Conservation (phyloP, 768 basidiomycete genomes). For the Auricularia sp. region DNA sequence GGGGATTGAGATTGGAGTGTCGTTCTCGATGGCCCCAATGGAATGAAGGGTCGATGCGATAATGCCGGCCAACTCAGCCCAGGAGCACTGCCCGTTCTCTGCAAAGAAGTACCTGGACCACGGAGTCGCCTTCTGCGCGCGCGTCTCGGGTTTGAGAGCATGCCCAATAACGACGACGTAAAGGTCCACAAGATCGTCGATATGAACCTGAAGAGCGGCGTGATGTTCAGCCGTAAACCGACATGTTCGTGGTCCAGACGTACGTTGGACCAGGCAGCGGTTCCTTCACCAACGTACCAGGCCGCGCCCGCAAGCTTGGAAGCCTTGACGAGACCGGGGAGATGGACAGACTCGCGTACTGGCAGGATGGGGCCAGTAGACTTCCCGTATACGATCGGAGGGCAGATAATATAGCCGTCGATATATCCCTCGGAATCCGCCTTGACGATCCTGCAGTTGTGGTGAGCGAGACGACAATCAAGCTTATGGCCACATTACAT, state of each 20-base stretch:
- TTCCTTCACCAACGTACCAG: background rate
- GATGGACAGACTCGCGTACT: background rate
- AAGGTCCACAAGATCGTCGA: background rate
- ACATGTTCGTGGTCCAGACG: background rate
- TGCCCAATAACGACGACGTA: background rate
- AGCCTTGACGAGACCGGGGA: background rate
- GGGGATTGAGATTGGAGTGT: too few species aligned
- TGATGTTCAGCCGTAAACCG: background rate
- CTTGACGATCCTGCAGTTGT: background rate
- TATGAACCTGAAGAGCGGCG: background rate
- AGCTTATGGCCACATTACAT: background rate
- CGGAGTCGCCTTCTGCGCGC: background rate
- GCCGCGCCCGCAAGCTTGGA: background rate
- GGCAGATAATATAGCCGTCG: background rate
- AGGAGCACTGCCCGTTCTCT: background rate
- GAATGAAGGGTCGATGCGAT: background rate
- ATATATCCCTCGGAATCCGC: background rate
- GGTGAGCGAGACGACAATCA: background rate
- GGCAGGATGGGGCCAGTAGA: background rate
- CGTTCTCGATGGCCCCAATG: too few species aligned
- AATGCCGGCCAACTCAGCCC: background rate
- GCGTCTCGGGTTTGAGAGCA: background rate
- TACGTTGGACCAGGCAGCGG: background rate
- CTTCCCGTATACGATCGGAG: background rate
- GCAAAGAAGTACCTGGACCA: background rate